phyloP scores from a whole-genome alignment of 2,329 filamentous ascomycete species.

The Pestalotiopsis sp. region DNA sequence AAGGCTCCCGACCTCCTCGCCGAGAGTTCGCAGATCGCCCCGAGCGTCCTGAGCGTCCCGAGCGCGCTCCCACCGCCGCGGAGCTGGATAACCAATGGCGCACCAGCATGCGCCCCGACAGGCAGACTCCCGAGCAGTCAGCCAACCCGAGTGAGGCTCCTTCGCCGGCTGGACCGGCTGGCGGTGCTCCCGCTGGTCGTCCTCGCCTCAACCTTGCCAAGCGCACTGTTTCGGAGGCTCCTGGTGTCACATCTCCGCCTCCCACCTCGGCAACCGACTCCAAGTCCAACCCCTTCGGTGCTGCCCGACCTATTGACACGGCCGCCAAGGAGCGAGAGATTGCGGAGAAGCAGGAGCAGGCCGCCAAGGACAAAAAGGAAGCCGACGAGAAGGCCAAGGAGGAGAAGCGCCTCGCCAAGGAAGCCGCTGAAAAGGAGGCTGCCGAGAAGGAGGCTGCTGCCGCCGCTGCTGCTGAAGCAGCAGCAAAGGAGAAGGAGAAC shows the following conservation, averaged over 20 bases:
- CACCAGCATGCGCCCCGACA: slow-evolving; percentile 84
- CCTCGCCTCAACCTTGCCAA: slow-evolving; percentile 89
- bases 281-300: slow-evolving; percentile 93
- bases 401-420: slow-evolving; percentile 67
- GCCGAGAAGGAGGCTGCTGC: slow-evolving; percentile 47
- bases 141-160: slow-evolving; percentile 65
- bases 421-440: slow-evolving; percentile 62
- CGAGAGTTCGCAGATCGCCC: slow-evolving; percentile 66
- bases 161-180: slow-evolving; percentile 65
- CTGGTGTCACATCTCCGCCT: slow-evolving; percentile 54
- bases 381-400: slow-evolving; percentile 85
- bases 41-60: slow-evolving; percentile 57
- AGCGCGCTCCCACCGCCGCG: slow-evolving; percentile 80
- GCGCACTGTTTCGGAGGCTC: slow-evolving; percentile 81
- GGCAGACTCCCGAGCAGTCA: slow-evolving; percentile 4
- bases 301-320: slow-evolving; percentile 91
- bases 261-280: slow-evolving; percentile 51
- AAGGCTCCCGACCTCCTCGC: slow-evolving; percentile 78
- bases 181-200: slow-evolving; percentile 59
- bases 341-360: slow-evolving; percentile 81
- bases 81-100: slow-evolving; percentile 96
- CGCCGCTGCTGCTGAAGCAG: slow-evolving; percentile 31
- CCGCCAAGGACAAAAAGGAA: slow-evolving; percentile 81
- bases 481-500: slow-evolving; percentile 30
- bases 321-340: slow-evolving; percentile 86